These are phyloP conservation scores for Hygrophorus russula DNA, from an alignment of 768 basidiomycete genomes.

Conservation along the genomic window DNA sequence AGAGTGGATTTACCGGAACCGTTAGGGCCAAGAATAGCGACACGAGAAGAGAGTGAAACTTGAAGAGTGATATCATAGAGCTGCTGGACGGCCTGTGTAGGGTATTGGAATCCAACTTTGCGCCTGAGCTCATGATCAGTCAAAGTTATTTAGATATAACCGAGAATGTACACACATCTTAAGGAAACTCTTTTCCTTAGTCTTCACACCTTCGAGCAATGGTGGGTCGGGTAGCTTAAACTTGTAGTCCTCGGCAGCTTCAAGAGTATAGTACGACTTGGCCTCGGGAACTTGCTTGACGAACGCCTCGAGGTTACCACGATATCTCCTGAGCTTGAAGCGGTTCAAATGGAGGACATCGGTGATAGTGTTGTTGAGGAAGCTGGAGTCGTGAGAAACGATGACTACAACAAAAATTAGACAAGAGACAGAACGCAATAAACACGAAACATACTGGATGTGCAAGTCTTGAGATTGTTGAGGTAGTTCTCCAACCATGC, in stretches of 20 bases:
- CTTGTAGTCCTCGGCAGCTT: slow-evolving; percentile 93
- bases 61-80: slow-evolving; percentile 92
- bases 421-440: slow-evolving; percentile 5
- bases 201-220: slow-evolving; percentile 98
- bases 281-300: slow-evolving; percentile 93
- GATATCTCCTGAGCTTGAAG: slow-evolving; percentile 94
- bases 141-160: background rate
- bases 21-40: slow-evolving; percentile 96
- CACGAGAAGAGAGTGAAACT: slow-evolving; percentile 96
- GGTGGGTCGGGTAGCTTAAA: slow-evolving; percentile 98
- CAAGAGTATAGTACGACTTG: slow-evolving; percentile 94
- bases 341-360: slow-evolving; percentile 96
- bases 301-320: slow-evolving; percentile 91
- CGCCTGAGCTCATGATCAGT: slow-evolving; percentile 29
- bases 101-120: slow-evolving; percentile 96
- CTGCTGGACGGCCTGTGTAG: slow-evolving; percentile 75
- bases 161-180: slow-evolving; percentile 56
- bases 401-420: slow-evolving; percentile 49
- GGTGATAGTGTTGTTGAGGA: slow-evolving; percentile 98
- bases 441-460: slow-evolving; percentile 55
- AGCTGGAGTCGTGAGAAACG: slow-evolving; percentile 94
- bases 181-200: slow-evolving; percentile 92
- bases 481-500: slow-evolving; percentile 97
- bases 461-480: slow-evolving; percentile 77
- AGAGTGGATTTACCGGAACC: slow-evolving; percentile 98